These are phyloP conservation scores for Penicillium fuscoglaucum DNA, from an alignment of 2,329 filamentous ascomycete genomes.

Conservation along the genomic window DNA sequence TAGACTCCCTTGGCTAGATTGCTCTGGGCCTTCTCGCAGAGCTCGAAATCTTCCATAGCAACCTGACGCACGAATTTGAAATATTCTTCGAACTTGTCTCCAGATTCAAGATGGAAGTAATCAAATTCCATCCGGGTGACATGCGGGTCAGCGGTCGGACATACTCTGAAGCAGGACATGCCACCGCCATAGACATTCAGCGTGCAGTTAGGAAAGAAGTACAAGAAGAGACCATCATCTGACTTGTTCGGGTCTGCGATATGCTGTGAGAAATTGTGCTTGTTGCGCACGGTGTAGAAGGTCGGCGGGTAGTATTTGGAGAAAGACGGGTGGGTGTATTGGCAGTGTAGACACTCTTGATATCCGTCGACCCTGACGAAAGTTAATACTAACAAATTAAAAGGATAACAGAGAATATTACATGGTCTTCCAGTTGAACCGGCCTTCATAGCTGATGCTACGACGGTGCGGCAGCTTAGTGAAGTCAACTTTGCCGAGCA, in stretches of 20 bases:
- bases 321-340: slow-evolving; percentile 60
- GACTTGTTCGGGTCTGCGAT: slow-evolving; percentile 55
- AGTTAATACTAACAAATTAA: not conserved
- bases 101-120: slow-evolving; percentile 55
- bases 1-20: slow-evolving; percentile 58
- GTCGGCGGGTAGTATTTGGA: slow-evolving; percentile 56
- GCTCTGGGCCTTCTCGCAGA: slow-evolving; percentile 58
- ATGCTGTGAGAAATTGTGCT: slow-evolving; percentile 58
- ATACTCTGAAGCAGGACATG: slow-evolving; percentile 58
- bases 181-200: slow-evolving; percentile 60
- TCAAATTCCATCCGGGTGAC: slow-evolving; percentile 60
- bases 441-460: slow-evolving; percentile 56
- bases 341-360: slow-evolving; percentile 60
- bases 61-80: slow-evolving; percentile 59
- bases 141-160: slow-evolving; percentile 52
- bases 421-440: slow-evolving; percentile 63
- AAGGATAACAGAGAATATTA: slow-evolving; percentile 20
- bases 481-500: slow-evolving; percentile 55
- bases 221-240: slow-evolving; percentile 57
- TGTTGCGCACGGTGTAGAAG: slow-evolving; percentile 57
- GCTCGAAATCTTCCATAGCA: slow-evolving; percentile 57
- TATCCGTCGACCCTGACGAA: slow-evolving; percentile 54
- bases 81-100: slow-evolving; percentile 58
- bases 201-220: slow-evolving; percentile 59
- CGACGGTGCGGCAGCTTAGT: slow-evolving; percentile 54